phyloP scores from a whole-genome alignment of 768 basidiomycete genomes.

The Leccinum sublutescens region DNA sequence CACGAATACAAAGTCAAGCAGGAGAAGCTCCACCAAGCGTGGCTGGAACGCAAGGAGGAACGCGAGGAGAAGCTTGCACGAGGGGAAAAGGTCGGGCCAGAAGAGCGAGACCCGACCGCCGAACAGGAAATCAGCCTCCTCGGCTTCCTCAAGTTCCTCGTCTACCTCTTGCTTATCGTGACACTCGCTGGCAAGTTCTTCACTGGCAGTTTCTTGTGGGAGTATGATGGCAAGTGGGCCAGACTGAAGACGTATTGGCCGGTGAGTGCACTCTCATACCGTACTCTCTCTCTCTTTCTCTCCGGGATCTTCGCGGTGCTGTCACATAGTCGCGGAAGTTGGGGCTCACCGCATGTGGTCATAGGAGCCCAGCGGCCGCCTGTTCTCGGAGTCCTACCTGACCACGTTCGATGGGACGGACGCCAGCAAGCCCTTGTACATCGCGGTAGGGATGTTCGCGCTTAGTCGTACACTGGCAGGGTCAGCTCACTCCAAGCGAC shows the following conservation, averaged over 20 bases:
- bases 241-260: slow-evolving; percentile 63
- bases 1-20: slow-evolving; percentile 63
- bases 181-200: slow-evolving; percentile 76
- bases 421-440: slow-evolving; percentile 66
- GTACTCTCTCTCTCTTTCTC: neutral
- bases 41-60: slow-evolving; percentile 67
- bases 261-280: slow-evolving; percentile 35
- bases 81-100: slow-evolving; percentile 71
- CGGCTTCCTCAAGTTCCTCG: slow-evolving; percentile 67
- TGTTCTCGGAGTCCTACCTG: slow-evolving; percentile 75
- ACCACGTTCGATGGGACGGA: slow-evolving; percentile 70
- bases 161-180: slow-evolving; percentile 52
- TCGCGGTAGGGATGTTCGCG: slow-evolving; percentile 60
- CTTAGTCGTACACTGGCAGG: neutral
- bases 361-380: slow-evolving; percentile 52
- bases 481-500: slow-evolving; percentile 13
- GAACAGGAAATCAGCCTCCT: slow-evolving; percentile 62
- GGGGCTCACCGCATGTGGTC: neutral
- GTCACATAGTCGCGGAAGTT: neutral
- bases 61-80: slow-evolving; percentile 70
- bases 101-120: slow-evolving; percentile 71
- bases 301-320: neutral
- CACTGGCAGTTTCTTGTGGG: slow-evolving; percentile 86
- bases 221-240: slow-evolving; percentile 65
- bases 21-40: slow-evolving; percentile 59